Percentiles rank a stretch among this genome's conserved stretches.
These are phyloP conservation scores for Tephrocybe sp. DNA, from an alignment of 768 basidiomycete genomes.

Conservation along the genomic window DNA sequence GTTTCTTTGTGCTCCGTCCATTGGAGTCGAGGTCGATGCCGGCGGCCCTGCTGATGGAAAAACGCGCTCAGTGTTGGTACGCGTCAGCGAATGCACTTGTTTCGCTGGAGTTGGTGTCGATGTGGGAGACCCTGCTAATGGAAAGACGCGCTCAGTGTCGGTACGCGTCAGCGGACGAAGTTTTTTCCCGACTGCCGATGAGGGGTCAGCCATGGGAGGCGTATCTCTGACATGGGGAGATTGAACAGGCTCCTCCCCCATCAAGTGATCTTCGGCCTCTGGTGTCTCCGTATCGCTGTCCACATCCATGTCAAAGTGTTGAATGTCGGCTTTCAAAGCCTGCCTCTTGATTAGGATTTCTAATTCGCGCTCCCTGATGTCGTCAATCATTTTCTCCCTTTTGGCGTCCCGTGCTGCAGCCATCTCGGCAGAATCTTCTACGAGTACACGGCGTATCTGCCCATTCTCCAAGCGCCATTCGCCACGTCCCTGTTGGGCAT, in stretches of 20 bases:
- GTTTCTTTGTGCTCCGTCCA: not conserved
- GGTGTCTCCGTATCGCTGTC: not conserved
- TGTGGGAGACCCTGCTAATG: not conserved
- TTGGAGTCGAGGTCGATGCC: not conserved
- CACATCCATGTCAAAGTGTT: not conserved
- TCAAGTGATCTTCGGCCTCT: not conserved
- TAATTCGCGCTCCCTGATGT: constrained; percentile 4
- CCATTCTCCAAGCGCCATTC: not conserved
- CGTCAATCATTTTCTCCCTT: not conserved
- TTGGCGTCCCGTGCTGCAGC: not conserved
- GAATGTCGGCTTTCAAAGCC: not conserved
- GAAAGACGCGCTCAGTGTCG: not conserved
- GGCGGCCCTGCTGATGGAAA: not conserved
- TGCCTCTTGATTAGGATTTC: not conserved
- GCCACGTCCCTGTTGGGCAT: not conserved
- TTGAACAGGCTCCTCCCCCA: not conserved
- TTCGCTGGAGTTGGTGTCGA: not conserved
- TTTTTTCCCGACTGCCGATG: too few species aligned
- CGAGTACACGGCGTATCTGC: not conserved
- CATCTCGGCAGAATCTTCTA: not conserved
- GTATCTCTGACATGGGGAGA: not conserved
- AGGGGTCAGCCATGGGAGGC: not conserved
- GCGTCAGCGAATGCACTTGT: not conserved
- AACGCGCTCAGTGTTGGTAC: not conserved
- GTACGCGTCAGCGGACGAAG: not conserved